These are phyloP conservation scores for Solanum hybrid DNA, from an alignment of 305 asterid species.

Conservation along the genomic window DNA sequence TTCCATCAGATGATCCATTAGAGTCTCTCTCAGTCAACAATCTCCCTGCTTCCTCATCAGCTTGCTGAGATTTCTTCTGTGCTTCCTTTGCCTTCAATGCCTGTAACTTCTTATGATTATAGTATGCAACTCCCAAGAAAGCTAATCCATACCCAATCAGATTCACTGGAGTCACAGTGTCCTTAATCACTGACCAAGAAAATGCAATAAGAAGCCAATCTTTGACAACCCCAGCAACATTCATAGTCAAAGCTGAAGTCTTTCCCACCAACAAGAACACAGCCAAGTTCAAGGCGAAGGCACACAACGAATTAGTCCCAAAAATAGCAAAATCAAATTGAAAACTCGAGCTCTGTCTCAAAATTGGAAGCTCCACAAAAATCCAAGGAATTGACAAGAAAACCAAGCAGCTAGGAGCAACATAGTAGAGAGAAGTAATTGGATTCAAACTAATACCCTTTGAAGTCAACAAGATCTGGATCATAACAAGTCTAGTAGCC, in stretches of 20 bases:
- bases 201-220: conserved; percentile 38
- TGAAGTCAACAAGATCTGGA: conserved; percentile 33
- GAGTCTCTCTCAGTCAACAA: conserved; percentile 23
- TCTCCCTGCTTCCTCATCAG: conserved; percentile 29
- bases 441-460: conserved; percentile 33
- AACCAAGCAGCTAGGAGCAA: conserved; percentile 27
- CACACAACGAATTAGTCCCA: conserved; percentile 30
- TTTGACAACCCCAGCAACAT: conserved; percentile 37
- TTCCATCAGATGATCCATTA: conserved; percentile 15
- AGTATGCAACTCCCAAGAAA: conserved; percentile 29
- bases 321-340: conserved; percentile 25
- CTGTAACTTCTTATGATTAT: conserved; percentile 30
- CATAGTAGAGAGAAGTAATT: conserved; percentile 31
- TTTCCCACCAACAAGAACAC: conserved; percentile 33
- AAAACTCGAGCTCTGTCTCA: conserved; percentile 16
- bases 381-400: conserved; percentile 30
- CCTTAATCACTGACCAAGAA: conserved; percentile 38
- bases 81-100: conserved; percentile 33
- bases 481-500: conserved; percentile 32
- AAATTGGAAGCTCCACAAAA: conserved; percentile 23
- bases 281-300: conserved; percentile 32
- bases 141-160: conserved; percentile 32
- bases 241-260: conserved; percentile 38
- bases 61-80: conserved; percentile 24
- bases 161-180: conserved; percentile 30